Conservation (phyloP, 306 rosid species). For the Prunus salicina region DNA sequence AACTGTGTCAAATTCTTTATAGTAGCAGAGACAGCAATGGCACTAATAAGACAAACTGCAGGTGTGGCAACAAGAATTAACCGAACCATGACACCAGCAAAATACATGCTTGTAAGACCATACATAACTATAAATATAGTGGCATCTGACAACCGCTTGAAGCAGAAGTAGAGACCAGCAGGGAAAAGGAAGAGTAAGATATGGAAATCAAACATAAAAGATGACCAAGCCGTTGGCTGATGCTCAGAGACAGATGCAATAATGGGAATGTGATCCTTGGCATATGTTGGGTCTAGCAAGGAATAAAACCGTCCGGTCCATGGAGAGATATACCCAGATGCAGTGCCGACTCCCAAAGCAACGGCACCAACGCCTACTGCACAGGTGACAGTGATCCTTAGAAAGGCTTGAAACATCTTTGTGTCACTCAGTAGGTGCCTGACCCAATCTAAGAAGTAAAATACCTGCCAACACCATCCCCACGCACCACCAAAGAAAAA, state of each 20-base stretch:
- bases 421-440: slow-evolving; percentile 73
- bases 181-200: slow-evolving; percentile 92
- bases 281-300: slow-evolving; percentile 96
- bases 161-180: slow-evolving; percentile 97
- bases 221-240: slow-evolving; percentile 99
- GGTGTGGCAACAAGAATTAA: slow-evolving; percentile 98
- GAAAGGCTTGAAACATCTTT: slow-evolving; percentile 77
- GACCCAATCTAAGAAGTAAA: slow-evolving; percentile 94
- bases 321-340: slow-evolving; percentile 97
- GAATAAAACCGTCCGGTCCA: slow-evolving; percentile 99
- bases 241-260: slow-evolving; percentile 99
- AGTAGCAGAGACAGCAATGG: slow-evolving; percentile 93
- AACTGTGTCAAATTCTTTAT: slow-evolving; percentile 77
- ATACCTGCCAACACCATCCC: slow-evolving; percentile 47
- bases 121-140: slow-evolving; percentile 94
- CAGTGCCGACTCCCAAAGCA: slow-evolving; percentile 92
- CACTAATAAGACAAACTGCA: slow-evolving; percentile 94
- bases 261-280: slow-evolving; percentile 96
- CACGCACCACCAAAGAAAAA: neutral
- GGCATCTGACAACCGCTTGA: slow-evolving; percentile 97
- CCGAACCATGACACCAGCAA: slow-evolving; percentile 99
- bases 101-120: slow-evolving; percentile 99
- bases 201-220: slow-evolving; percentile 99
- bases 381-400: slow-evolving; percentile 87
- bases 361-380: slow-evolving; percentile 74